Conservation (phyloP, 306 rosid species). For the Prunus mume region DNA sequence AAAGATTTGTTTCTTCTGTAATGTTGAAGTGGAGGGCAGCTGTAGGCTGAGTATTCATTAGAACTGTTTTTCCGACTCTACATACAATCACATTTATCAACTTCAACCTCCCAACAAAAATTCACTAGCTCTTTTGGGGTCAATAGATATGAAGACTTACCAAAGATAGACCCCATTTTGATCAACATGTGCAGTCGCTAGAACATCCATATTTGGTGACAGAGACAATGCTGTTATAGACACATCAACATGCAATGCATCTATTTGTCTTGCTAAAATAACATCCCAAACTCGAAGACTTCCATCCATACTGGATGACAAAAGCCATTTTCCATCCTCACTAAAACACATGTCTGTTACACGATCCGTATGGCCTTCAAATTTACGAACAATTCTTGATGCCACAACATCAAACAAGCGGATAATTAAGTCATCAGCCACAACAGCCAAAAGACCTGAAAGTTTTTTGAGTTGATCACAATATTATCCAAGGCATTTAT, state of each 20-base stretch:
- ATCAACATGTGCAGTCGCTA: constrained; percentile 90
- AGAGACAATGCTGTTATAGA: constrained; percentile 78
- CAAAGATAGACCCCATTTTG: constrained; percentile 87
- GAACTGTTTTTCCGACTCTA: neutral
- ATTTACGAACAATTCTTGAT: constrained; percentile 75
- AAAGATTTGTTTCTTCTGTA: too few species aligned
- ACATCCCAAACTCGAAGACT: constrained; percentile 95
- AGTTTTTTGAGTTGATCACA: constrained; percentile 15
- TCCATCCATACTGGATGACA: constrained; percentile 96
- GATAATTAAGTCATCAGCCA: constrained; percentile 66
- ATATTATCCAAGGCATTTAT: neutral
- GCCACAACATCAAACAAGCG: constrained; percentile 84
- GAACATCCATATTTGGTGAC: constrained; percentile 89
- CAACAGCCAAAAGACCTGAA: constrained; percentile 90
- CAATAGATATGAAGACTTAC: constrained; percentile 44
- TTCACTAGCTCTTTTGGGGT: neutral
- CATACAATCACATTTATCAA: neutral
- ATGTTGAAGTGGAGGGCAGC: neutral
- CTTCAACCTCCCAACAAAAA: neutral
- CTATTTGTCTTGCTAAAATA: constrained; percentile 81
- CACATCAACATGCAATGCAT: constrained; percentile 72
- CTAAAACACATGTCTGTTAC: constrained; percentile 93
- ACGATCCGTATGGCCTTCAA: constrained; percentile 92
- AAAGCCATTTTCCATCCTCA: constrained; percentile 96
- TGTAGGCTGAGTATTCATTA: neutral